phyloP scores from a whole-genome alignment of 1,284 basidiomycete species.

The Malassezia vespertilionis region DNA sequence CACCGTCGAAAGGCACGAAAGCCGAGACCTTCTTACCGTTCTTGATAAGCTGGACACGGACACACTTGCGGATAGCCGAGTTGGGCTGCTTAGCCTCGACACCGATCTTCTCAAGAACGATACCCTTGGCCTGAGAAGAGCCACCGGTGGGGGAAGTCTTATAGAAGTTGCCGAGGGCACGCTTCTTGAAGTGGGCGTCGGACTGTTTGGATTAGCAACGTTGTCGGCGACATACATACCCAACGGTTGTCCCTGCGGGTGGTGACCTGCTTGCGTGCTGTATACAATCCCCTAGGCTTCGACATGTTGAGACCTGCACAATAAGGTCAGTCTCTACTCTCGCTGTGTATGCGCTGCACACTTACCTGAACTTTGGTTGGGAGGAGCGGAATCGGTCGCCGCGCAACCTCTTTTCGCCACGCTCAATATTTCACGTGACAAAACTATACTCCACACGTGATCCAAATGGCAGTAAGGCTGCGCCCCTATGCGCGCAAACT shows the following conservation, averaged over 20 bases:
- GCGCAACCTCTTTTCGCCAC: constrained; percentile 7
- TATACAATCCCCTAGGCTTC: constrained; percentile 95
- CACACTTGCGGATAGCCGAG: constrained; percentile 99
- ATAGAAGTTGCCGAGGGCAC: constrained; percentile 98
- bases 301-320: constrained; percentile 44
- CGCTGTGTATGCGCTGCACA: too few species aligned
- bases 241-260: constrained; percentile 93
- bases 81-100: constrained; percentile 90
- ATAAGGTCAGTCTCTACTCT: too few species aligned
- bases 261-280: constrained; percentile 94
- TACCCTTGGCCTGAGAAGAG: constrained; percentile 98
- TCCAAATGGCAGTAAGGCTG: neutral
- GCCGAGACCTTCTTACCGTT: constrained; percentile 85
- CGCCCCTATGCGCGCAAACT: neutral
- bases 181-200: constrained; percentile 99
- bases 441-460: constrained; percentile 24
- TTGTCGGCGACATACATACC: constrained; percentile 47
- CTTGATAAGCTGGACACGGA: constrained; percentile 99
- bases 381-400: neutral
- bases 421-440: constrained; percentile 12
- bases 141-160: constrained; percentile 99
- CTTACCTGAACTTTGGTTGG: constrained; percentile 13
- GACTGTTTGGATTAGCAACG: constrained; percentile 54
- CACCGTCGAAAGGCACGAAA: constrained; percentile 71
- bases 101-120: constrained; percentile 95